These are phyloP conservation scores for Termitomyces sp. DNA, from an alignment of 768 basidiomycete species.

Conservation along the genomic window DNA sequence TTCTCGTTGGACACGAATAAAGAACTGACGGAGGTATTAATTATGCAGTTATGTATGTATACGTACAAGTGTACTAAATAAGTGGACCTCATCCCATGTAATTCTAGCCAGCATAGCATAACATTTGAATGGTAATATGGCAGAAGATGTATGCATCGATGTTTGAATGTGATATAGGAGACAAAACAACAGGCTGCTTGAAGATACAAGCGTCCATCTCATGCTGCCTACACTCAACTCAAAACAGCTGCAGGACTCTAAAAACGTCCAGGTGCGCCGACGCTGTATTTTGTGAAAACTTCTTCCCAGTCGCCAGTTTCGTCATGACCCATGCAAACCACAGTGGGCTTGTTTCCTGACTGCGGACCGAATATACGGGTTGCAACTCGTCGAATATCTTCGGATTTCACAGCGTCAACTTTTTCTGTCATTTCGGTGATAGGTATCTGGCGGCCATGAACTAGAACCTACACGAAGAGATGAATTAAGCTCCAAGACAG, in stretches of 20 bases:
- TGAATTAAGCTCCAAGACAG: not conserved
- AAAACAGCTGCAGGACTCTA: not conserved
- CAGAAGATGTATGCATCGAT: not conserved
- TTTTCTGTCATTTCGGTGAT: slow-evolving; percentile 87
- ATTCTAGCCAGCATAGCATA: not conserved
- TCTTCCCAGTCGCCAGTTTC: slow-evolving; percentile 64
- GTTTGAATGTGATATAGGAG: not conserved
- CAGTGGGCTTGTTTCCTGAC: slow-evolving; percentile 61
- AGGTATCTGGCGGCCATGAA: slow-evolving; percentile 81
- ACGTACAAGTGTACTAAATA: slow-evolving; percentile 5
- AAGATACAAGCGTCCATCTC: not conserved
- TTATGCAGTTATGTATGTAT: not conserved
- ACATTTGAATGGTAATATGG: not conserved
- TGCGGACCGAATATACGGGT: slow-evolving; percentile 64
- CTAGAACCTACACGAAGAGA: slow-evolving; percentile 51
- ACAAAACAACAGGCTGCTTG: not conserved
- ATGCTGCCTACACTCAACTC: not conserved
- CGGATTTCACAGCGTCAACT: slow-evolving; percentile 70
- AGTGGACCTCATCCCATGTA: not conserved
- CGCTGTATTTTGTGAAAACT: slow-evolving; percentile 64
- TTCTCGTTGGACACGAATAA: slow-evolving; percentile 48
- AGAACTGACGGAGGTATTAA: slow-evolving; percentile 17
- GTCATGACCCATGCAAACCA: slow-evolving; percentile 81
- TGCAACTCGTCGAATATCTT: slow-evolving; percentile 73
- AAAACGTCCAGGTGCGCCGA: slow-evolving; percentile 22